Evolutionary conservation across 78 protist species (phyloP), one percentile per base, ranked within the genome.

Genomic region (Speleostelium caveatum): DNA sequence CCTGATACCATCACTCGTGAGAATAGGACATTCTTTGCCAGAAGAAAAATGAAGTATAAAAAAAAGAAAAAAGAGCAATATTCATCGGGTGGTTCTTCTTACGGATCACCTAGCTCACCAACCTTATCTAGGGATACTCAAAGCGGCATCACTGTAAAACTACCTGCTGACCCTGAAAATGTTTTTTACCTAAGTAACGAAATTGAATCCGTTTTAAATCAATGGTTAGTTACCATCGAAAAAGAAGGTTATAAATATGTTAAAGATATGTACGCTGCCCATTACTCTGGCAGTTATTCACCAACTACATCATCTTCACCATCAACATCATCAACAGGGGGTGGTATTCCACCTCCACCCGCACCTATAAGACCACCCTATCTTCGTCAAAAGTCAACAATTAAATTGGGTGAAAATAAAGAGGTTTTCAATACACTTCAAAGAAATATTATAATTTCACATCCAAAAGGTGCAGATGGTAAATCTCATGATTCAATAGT

Each of bases 171-270:
- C n/a, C 53, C 60, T n/a, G 71, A 51, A 21, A 32, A 63, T 1
- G 5, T 61, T 8, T 69, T 63, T 45, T 83, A 58, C 30, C 17
- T 83, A 14, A 39, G 60, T 28, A 10, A 60, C 21, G 91, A 83
- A 45, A 51, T 73, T 7, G 79, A 83, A 22, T 5, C n/a, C 6
- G 42, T 24, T 10, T 22, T 69, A n/a, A 51, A 32, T 4, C 73
- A 67, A 58, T 83, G 91, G 91, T 26, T 83, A 6, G 39, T 26
- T 7, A 69, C 61, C 1, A 69, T 83, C 22, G 68, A 69, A 41
- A 69, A 56, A 33, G 91, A 83, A 59, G 28, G 71, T 19, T 75
- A 36, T 24, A 56, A 62, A 63, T 45, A 62, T 36, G 17, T n/a
- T 12, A 76, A 59, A 62, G 41, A 32, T 73, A n/a, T n/a, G n/a